A percentile compares a stretch with the other conserved stretches of the same genome.
Conservation (phyloP, 2,329 filamentous ascomycete genomes). For the Exophiala oligosperma region DNA sequence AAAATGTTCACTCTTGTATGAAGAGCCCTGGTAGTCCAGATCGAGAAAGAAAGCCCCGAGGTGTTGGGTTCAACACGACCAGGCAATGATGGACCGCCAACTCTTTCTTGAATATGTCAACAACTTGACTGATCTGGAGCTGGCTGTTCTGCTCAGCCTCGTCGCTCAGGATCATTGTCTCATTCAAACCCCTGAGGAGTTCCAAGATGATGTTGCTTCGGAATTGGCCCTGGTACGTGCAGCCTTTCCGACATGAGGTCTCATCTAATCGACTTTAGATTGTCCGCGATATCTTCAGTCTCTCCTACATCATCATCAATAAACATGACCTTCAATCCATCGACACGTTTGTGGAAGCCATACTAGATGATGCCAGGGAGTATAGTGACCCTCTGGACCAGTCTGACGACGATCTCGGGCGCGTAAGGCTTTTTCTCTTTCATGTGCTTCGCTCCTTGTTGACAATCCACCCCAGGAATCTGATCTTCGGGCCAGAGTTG, state of each 20-base stretch:
- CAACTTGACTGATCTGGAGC: conserved; percentile 79
- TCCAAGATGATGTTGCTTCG: conserved; percentile 66
- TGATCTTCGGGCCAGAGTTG: conserved; percentile 12
- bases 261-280: conserved; percentile 51
- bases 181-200: conserved; percentile 67
- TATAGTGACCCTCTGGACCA: conserved; percentile 8
- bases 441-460: not conserved
- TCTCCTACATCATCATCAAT: conserved; percentile 68
- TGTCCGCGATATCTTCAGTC: conserved; percentile 68
- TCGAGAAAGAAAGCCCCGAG: not conserved
- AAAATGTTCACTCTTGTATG: not conserved
- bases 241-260: not conserved
- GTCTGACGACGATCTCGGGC: conserved; percentile 21
- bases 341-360: conserved; percentile 74
- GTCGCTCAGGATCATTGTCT: conserved; percentile 84
- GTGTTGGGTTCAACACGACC: not conserved
- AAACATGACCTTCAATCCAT: conserved; percentile 73
- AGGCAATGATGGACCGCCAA: conserved; percentile 60
- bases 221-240: conserved; percentile 68
- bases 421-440: conserved; percentile 3
- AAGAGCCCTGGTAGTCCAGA: not conserved
- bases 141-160: conserved; percentile 80
- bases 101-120: conserved; percentile 69
- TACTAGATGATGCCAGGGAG: conserved; percentile 53
- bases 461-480: conserved; percentile 3